phyloP scores from a whole-genome alignment of 2,329 filamentous ascomycete genomes.

The Diatrype stigma region DNA sequence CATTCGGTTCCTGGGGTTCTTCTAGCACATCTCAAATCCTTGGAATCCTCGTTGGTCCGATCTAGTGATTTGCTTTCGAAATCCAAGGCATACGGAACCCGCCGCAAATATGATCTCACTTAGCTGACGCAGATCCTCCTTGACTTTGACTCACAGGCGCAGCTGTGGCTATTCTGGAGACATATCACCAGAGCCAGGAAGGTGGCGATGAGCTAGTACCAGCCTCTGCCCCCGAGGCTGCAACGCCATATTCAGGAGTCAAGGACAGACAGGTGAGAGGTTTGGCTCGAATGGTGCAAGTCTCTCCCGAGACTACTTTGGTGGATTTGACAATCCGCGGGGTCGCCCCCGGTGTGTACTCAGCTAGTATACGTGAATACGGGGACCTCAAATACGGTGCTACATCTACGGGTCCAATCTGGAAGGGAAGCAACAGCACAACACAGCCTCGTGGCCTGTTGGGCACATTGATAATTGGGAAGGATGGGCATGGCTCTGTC shows the following conservation, averaged over 20 bases:
- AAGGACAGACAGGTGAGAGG: conserved; percentile 66
- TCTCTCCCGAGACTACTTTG: conserved; percentile 71
- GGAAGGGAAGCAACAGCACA: conserved; percentile 49
- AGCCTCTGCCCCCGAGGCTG: conserved; percentile 32
- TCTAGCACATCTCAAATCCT: conserved; percentile 4
- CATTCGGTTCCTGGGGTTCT: conserved; percentile 3
- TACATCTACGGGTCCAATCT: conserved; percentile 78
- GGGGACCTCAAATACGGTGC: conserved; percentile 84
- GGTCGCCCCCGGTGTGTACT: conserved; percentile 74
- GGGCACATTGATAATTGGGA: conserved; percentile 70
- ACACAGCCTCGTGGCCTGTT: conserved; percentile 52
- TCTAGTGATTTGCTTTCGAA: conserved; percentile 1
- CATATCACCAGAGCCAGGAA: conserved; percentile 56
- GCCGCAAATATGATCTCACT: conserved; percentile 3
- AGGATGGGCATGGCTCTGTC: conserved; percentile 70
- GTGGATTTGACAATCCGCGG: conserved; percentile 86
- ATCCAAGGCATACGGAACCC: not conserved
- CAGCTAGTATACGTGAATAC: conserved; percentile 77
- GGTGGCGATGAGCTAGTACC: conserved; percentile 35
- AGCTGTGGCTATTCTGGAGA: conserved; percentile 94
- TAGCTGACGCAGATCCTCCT: conserved; percentile 17
- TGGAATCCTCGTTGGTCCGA: not conserved
- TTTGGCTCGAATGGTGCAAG: conserved; percentile 89
- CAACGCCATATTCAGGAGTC: conserved; percentile 22
- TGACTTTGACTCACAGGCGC: conserved; percentile 48